Evolutionary conservation across 1,139 yeast genomes (phyloP).

Genomic region (Arxiozyma telluris): DNA sequence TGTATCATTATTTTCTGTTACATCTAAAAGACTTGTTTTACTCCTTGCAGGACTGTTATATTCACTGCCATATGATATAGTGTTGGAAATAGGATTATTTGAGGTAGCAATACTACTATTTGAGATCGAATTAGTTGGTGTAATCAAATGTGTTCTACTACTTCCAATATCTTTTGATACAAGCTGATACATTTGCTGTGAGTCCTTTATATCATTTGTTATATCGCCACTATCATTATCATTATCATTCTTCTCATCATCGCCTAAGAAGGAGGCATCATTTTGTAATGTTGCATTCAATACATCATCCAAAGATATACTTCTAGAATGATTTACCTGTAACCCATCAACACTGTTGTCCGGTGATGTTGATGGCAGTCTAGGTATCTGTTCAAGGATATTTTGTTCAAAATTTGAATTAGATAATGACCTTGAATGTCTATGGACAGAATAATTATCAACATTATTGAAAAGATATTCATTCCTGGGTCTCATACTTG

Average conservation of each 20-base stretch:
- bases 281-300: slow-evolving; percentile 25
- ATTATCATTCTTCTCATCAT: slow-evolving; percentile 4
- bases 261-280: slow-evolving; percentile 11
- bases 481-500: slow-evolving; percentile 4
- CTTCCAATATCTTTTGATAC: not conserved
- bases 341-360: not conserved
- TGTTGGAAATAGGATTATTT: not conserved
- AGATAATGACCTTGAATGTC: slow-evolving; percentile 7
- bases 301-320: slow-evolving; percentile 25
- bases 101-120: not conserved
- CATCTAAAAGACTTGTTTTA: not conserved
- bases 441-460: not conserved
- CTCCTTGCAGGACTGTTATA: not conserved
- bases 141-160: not conserved
- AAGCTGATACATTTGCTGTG: not conserved
- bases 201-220: not conserved
- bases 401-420: not conserved
- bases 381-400: not conserved
- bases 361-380: not conserved
- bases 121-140: not conserved
- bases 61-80: not conserved
- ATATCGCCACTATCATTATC: not conserved
- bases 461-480: not conserved
- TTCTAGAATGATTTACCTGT: slow-evolving; percentile 12
- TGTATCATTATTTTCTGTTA: not conserved